These are phyloP conservation scores for Cystobasidium sp. DNA, from an alignment of 1,284 basidiomycete genomes.

Conservation along the genomic window DNA sequence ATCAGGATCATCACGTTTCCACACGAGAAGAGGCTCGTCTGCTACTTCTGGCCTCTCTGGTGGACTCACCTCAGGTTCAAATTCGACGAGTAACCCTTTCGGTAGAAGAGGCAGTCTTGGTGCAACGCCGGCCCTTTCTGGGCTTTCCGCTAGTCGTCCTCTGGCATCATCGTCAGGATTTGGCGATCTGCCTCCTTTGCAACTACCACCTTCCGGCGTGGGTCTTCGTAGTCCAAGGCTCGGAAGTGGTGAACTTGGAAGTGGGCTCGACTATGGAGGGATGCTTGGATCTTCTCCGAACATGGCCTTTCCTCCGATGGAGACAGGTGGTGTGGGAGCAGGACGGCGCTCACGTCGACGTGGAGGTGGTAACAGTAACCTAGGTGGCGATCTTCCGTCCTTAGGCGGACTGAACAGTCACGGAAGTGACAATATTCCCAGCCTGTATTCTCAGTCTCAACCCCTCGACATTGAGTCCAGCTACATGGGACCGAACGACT, in stretches of 20 bases:
- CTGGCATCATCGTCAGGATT: not conserved
- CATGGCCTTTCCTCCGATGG: too few relatives aligned
- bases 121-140: not conserved
- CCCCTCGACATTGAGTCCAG: not conserved
- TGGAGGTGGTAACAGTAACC: too few relatives aligned
- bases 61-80: conserved; percentile 1
- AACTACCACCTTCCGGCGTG: not conserved
- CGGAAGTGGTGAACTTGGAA: conserved; percentile 6
- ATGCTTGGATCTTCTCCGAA: too few relatives aligned
- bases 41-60: not conserved
- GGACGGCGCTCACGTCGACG: not conserved
- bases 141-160: conserved; percentile 13
- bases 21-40: not conserved
- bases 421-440: not conserved
- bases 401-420: too few relatives aligned
- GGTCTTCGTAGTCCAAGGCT: not conserved
- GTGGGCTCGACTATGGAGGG: not conserved
- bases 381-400: too few relatives aligned
- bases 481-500: not conserved
- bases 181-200: not conserved
- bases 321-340: not conserved
- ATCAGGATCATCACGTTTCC: not conserved
- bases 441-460: conserved; percentile 3
- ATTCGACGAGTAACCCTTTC: too few relatives aligned
- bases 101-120: not conserved